Base-by-base conservation (phyloP, 2,329 filamentous ascomycete genomes). In the Endocalyx cinctus region DNA sequence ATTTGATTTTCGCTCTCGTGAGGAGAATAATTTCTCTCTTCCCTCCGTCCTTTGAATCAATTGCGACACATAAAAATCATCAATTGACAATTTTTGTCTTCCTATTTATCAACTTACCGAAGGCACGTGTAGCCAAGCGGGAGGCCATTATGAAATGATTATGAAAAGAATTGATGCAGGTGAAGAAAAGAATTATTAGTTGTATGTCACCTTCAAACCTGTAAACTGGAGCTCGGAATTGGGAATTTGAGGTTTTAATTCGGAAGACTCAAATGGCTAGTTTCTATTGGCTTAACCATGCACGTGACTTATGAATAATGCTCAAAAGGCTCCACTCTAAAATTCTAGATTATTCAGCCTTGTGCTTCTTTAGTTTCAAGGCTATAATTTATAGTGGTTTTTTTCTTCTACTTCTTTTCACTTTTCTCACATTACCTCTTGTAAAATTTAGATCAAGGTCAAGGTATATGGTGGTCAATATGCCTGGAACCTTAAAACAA, bases 41-140 rank as follows among this genome's bases (percentile, higher is more conserved):
- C n/a, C n/a, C n/a, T n/a, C n/a, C n/a, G n/a, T n/a, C n/a, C n/a
- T n/a, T n/a, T n/a, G n/a, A n/a, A n/a, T n/a, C n/a, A n/a, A n/a
- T n/a, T n/a, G n/a, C n/a, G n/a, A n/a, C n/a, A n/a, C n/a, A n/a
- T n/a, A n/a, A n/a, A n/a, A n/a, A n/a, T n/a, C n/a, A n/a, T n/a
- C n/a, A n/a, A n/a, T n/a, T n/a, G n/a, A n/a, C n/a, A n/a, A n/a
- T n/a, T n/a, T n/a, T n/a, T n/a, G n/a, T n/a, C n/a, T n/a, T n/a
- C n/a, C n/a, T n/a, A n/a, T n/a, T n/a, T n/a, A 60, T 34, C 29
- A 50, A 81, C 87, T 67, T 81, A 97, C 90, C 86, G 72, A 90
- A 74, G 72, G 88, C 87, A 78, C 82, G 89, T 79, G 86, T 88
- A 79, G 84, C 87, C 74, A 97, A 79, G 77, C 89, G 87, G 70